Evolutionary conservation across 768 basidiomycete species (phyloP).

Genomic region (Clathrus columnatus): DNA sequence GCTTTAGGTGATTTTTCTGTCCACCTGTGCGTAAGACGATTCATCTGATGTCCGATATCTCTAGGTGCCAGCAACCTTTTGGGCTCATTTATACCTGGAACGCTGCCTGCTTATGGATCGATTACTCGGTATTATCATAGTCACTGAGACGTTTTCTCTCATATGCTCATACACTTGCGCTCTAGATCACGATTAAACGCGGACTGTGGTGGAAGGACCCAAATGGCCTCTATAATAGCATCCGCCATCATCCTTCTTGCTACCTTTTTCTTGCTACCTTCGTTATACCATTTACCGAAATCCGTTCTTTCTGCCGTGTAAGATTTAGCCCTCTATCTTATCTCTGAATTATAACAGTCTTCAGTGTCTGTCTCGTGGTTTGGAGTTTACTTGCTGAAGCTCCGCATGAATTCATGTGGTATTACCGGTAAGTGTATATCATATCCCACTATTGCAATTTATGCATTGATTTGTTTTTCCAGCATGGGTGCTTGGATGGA

Average conservation of each 20-base stretch:
- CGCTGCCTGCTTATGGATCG: slow-evolving; percentile 86
- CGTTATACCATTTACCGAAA: slow-evolving; percentile 81
- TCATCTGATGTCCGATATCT: background rate
- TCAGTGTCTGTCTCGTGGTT: slow-evolving; percentile 76
- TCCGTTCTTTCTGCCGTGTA: slow-evolving; percentile 84
- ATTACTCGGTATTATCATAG: slow-evolving; percentile 61
- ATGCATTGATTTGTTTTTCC: slow-evolving; percentile 3
- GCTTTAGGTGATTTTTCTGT: slow-evolving; percentile 49
- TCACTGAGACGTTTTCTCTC: background rate
- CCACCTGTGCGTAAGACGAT: background rate
- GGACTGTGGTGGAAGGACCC: slow-evolving; percentile 80
- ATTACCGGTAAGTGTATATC: slow-evolving; percentile 54
- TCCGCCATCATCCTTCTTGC: slow-evolving; percentile 67
- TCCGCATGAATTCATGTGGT: slow-evolving; percentile 80
- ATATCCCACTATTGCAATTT: slow-evolving; percentile 1
- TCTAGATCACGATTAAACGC: slow-evolving; percentile 83
- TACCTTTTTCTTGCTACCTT: slow-evolving; percentile 84
- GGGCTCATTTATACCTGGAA: slow-evolving; percentile 77
- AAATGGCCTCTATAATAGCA: slow-evolving; percentile 80
- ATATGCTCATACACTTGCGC: background rate
- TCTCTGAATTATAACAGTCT: background rate
- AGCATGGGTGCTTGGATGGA: slow-evolving; percentile 94
- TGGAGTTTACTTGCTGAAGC: slow-evolving; percentile 77
- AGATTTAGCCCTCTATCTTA: slow-evolving; percentile 21
- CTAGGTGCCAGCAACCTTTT: slow-evolving; percentile 65